Base-by-base conservation (phyloP, 257 asterid species). In the Eustoma russellianum region DNA sequence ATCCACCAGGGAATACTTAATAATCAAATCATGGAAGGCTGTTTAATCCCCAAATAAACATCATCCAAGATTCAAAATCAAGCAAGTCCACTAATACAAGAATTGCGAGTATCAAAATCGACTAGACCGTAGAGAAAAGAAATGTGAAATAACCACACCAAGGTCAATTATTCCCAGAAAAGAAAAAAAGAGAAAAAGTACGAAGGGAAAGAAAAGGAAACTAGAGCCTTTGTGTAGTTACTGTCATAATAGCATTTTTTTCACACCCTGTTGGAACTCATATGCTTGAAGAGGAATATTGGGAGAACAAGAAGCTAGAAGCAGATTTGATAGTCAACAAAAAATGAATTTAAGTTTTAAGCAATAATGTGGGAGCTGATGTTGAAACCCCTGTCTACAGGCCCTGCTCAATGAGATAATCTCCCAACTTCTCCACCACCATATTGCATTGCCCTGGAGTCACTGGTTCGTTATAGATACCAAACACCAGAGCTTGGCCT, bases 391-490 rank as follows among this genome's bases (percentile, higher is more conserved):
- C 19, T 41, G 48, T 57, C 63, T 76, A 77, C 56, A 77, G 49
- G 59, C 76, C 80, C 49, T 77, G 83, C 4, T 74, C 83, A 34
- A 74, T 1, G 53, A 77, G 83, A 57, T 77, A 74, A 57, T 77
- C 83, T 11, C 77, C 83, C 70, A 77, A 45, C 76, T 73, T 67
- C 76, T 77, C 83, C 24, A 77, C 83, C 19, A 77, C 64, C 75
- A 77, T 70, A 71, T 77, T 77, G 76, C 83, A 77, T 46, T 74
- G 83, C 15, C 83, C 83, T 1, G 78, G 78, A 5, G 80, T 77
- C 64, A 77, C 80, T 0, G 83, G 83, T 66, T 77, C 83, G n/a
- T 77, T 75, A 19, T 77, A 77, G 55, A 70, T n/a, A 1, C 83
- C 80, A 9, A 74, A 67, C 7, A 77, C 70, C 2, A 77, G 69